Evolutionary conservation across 2,329 filamentous ascomycete genomes (phyloP).

Genomic region (Beauveria asiatica): DNA sequence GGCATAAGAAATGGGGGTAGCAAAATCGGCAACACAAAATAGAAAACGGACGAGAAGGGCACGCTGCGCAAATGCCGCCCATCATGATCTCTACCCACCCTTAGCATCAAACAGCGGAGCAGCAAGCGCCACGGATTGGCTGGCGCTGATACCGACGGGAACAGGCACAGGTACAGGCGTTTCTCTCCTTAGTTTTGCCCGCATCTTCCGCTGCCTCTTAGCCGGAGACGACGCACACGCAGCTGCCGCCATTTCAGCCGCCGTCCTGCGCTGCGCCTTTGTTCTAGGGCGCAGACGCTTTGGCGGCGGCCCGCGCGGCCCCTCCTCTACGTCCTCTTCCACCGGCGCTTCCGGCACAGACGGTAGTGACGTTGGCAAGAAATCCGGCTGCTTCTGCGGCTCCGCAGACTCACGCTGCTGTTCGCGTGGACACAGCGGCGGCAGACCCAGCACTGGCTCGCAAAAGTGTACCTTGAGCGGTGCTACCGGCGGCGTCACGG

Average conservation of each 20-base stretch:
- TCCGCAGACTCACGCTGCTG: neutral
- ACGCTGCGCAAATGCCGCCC: neutral
- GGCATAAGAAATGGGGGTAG: neutral
- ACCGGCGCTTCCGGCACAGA: neutral
- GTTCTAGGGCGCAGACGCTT: constrained; percentile 1
- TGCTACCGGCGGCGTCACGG: neutral
- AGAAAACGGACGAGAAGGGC: neutral
- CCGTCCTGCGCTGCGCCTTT: neutral
- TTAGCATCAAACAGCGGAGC: neutral
- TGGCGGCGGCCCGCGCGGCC: neutral
- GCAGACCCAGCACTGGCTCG: constrained; percentile 2
- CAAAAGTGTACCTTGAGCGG: neutral
- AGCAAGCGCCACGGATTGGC: neutral
- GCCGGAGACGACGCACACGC: neutral
- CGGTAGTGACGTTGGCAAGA: neutral
- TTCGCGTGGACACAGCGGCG: constrained; percentile 8
- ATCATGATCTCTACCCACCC: neutral
- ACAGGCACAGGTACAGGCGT: neutral
- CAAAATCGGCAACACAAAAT: neutral
- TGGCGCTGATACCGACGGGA: neutral
- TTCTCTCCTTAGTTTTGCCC: neutral
- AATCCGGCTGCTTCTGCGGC: neutral
- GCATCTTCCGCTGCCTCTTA: neutral
- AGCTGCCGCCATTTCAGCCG: too few species aligned
- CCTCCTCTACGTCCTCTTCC: neutral